Evolutionary conservation across 2,329 filamentous ascomycete species (phyloP).

Genomic region (Colletotrichum liaoningense): DNA sequence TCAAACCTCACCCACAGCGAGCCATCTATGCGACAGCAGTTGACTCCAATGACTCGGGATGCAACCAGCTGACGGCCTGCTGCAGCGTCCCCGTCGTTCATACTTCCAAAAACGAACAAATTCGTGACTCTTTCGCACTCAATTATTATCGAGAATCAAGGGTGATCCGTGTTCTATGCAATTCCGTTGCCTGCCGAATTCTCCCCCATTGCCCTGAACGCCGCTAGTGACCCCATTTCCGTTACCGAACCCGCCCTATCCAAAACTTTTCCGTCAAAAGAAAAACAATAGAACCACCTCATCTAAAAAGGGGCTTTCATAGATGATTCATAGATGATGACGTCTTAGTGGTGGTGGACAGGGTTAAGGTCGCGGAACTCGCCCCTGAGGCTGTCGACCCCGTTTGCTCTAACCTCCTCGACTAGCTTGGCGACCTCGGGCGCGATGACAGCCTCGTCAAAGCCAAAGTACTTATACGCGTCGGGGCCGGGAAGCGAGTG

Average conservation of each 20-base stretch:
- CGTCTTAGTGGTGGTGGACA: slow-evolving; percentile 26
- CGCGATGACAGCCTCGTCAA: slow-evolving; percentile 55
- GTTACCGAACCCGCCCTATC: background rate
- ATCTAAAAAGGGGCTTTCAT: too few species aligned
- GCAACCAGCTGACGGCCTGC: background rate
- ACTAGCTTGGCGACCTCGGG: slow-evolving; percentile 46
- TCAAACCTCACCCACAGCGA: background rate
- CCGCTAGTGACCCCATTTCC: background rate
- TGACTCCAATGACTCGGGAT: slow-evolving; percentile 17
- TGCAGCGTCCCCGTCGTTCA: background rate
- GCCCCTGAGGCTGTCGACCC: slow-evolving; percentile 38
- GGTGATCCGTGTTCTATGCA: slow-evolving; percentile 30
- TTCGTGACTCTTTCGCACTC: slow-evolving; percentile 1
- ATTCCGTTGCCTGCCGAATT: slow-evolving; percentile 11
- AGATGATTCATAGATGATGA: background rate
- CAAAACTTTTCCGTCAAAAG: background rate
- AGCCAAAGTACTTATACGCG: slow-evolving; percentile 66
- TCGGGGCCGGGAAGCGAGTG: slow-evolving; percentile 65
- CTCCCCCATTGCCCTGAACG: slow-evolving; percentile 13
- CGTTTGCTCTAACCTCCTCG: slow-evolving; percentile 39
- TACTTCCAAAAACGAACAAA: background rate
- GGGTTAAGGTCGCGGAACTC: slow-evolving; percentile 42
- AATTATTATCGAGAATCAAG: slow-evolving; percentile 17
- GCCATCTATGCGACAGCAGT: background rate
- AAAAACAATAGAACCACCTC: background rate